Evolutionary conservation across 345 rosid genomes (phyloP).

Genomic region (Salix exigua): DNA sequence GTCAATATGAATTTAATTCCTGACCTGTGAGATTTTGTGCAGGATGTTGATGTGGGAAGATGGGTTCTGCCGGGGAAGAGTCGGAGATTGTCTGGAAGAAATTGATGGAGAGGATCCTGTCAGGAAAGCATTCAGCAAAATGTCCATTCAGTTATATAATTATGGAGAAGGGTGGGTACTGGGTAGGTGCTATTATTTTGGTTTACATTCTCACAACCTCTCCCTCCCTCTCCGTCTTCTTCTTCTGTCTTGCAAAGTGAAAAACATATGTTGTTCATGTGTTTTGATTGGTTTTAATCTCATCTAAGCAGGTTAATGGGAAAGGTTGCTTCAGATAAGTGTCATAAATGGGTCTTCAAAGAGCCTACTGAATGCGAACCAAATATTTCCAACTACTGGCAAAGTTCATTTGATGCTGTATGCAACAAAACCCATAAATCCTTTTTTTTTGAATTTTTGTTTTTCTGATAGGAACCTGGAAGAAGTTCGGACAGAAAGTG

Average conservation of each 20-base stretch:
- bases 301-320: constrained; percentile 80
- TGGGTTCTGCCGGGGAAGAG: constrained; percentile 86
- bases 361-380: constrained; percentile 95
- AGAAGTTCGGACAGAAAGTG: neutral
- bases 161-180: constrained; percentile 99
- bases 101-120: constrained; percentile 91
- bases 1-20: neutral
- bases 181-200: constrained; percentile 68
- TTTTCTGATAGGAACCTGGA: neutral
- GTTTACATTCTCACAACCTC: neutral
- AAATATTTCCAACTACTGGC: constrained; percentile 96
- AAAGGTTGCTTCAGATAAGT: constrained; percentile 98
- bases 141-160: constrained; percentile 99
- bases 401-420: constrained; percentile 98
- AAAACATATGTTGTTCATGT: neutral
- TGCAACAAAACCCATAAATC: constrained; percentile 13
- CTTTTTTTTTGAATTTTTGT: no score
- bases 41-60: constrained; percentile 99
- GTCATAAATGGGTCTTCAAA: constrained; percentile 99
- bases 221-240: neutral
- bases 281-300: constrained; percentile 12
- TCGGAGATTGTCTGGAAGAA: constrained; percentile 72
- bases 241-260: neutral
- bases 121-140: constrained; percentile 98
- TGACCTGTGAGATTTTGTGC: constrained; percentile 10